A percentile compares a stretch with the other conserved stretches of the same genome.
Conservation (phyloP, 768 basidiomycete species). For the Pulveroboletus frians region DNA sequence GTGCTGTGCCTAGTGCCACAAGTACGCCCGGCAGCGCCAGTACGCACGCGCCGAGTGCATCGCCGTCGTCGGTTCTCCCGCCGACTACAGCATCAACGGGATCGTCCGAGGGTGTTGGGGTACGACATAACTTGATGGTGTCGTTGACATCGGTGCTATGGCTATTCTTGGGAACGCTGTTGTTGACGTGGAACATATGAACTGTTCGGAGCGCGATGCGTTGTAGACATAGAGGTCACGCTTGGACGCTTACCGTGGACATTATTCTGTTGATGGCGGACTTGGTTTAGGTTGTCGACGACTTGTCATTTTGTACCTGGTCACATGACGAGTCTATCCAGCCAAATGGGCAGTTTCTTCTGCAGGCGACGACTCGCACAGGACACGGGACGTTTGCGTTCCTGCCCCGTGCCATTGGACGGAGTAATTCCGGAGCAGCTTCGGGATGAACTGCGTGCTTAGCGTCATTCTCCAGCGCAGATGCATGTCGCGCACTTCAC, state of each 20-base stretch:
- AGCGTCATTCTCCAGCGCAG: no score
- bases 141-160: not conserved
- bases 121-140: not conserved
- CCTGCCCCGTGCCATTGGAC: no score
- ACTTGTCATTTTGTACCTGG: no score
- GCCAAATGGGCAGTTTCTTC: no score
- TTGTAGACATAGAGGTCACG: not conserved
- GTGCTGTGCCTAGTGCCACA: slow-evolving; percentile 7
- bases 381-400: no score
- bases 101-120: not conserved
- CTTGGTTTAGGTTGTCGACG: no score
- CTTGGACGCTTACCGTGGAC: not conserved
- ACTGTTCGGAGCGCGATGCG: not conserved
- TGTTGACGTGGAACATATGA: slow-evolving; percentile 10
- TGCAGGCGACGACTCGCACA: no score
- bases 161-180: not conserved
- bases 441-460: no score
- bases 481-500: no score
- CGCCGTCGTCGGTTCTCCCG: not conserved
- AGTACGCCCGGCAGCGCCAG: not conserved
- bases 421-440: no score
- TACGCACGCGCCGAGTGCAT: not conserved
- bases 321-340: no score
- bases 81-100: not conserved
- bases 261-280: not conserved